Conservation (phyloP, 257 asterid species). For the Fraxinus anomala region DNA sequence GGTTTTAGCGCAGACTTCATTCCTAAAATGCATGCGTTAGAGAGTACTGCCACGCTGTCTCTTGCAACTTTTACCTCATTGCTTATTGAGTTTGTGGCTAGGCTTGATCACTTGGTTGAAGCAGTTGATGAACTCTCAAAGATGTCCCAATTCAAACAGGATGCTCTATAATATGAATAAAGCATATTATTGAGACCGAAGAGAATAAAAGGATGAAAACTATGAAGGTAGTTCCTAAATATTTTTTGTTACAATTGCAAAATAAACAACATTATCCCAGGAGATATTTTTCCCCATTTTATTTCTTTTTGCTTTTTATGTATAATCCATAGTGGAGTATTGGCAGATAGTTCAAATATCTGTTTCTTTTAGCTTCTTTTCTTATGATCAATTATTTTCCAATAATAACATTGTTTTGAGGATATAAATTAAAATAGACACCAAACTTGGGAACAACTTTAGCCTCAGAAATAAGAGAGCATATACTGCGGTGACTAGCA, state of each 20-base stretch:
- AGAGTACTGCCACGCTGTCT: conserved; percentile 59
- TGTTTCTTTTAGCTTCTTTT: not conserved
- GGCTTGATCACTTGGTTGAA: conserved; percentile 73
- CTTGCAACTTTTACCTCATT: conserved; percentile 63
- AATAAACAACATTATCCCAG: conserved; percentile 15
- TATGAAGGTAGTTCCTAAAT: conserved; percentile 1
- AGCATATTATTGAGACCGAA: conserved; percentile 17
- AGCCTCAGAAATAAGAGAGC: not conserved
- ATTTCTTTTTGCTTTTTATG: too few relatives aligned
- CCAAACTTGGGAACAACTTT: not conserved
- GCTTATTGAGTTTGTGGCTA: conserved; percentile 66
- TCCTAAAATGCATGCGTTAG: conserved; percentile 52
- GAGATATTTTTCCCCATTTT: not conserved
- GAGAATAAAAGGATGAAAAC: conserved; percentile 16
- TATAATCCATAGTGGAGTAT: conserved; percentile 3
- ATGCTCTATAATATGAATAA: conserved; percentile 20
- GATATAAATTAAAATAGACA: not conserved
- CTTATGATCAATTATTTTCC: not conserved
- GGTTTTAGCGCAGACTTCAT: conserved; percentile 32
- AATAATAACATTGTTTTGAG: conserved; percentile 1
- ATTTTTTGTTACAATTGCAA: conserved; percentile 14
- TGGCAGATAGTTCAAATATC: not conserved
- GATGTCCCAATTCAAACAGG: conserved; percentile 57
- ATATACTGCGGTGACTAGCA: not conserved
- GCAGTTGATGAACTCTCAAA: conserved; percentile 63